A percentile compares a stretch with the other conserved stretches of the same genome.
Evolutionary conservation across 2,329 filamentous ascomycete genomes (phyloP).

Genomic region (Fusarium avenaceum): DNA sequence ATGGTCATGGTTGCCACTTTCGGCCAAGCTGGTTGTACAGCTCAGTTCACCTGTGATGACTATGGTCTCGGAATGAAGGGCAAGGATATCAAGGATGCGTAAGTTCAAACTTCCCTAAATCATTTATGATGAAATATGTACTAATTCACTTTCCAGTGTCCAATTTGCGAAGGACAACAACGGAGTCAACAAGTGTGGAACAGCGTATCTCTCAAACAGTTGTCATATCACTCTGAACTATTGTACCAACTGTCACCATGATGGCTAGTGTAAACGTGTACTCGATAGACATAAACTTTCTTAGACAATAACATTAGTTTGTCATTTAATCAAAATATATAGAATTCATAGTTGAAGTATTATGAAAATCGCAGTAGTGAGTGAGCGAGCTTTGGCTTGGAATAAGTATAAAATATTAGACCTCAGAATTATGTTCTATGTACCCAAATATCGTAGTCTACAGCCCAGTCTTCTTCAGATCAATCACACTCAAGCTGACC

Average conservation of each 20-base stretch:
- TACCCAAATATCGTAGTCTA: neutral
- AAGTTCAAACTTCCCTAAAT: neutral
- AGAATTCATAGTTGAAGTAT: too few relatives aligned
- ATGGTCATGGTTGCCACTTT: conserved; percentile 15
- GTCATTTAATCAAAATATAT: neutral
- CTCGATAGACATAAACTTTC: too few relatives aligned
- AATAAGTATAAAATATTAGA: neutral
- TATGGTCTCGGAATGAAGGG: conserved; percentile 38
- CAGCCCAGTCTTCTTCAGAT: conserved; percentile 32
- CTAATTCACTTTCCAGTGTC: neutral
- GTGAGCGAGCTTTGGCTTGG: too few relatives aligned
- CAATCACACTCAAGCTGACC: conserved; percentile 56
- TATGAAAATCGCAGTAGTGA: neutral
- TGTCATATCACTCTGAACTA: conserved; percentile 34
- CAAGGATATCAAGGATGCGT: conserved; percentile 36
- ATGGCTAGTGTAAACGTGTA: neutral
- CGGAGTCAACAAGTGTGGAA: conserved; percentile 32
- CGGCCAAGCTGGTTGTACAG: conserved; percentile 34
- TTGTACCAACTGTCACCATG: conserved; percentile 28
- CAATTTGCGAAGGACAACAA: conserved; percentile 34
- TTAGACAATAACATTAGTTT: too few relatives aligned
- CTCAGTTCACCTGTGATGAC: conserved; percentile 30
- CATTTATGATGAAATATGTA: neutral
- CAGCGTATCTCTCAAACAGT: conserved; percentile 28
- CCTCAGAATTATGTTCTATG: neutral